Conservation (phyloP, 306 rosid species). For the Fragaria vesca region DNA sequence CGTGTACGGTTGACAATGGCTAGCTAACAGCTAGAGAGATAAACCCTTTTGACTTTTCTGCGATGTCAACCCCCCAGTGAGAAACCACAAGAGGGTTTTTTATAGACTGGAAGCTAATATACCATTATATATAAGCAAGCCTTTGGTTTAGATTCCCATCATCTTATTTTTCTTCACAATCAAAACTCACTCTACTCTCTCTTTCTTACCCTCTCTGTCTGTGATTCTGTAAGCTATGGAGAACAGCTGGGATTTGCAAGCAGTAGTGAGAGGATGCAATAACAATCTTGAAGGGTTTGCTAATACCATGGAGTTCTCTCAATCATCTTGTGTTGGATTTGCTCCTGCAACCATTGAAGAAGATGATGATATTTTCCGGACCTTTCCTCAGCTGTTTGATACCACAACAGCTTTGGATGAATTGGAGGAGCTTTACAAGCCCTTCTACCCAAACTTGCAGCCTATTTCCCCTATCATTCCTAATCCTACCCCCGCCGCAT, state of each 20-base stretch:
- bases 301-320: constrained; percentile 17
- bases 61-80: constrained; percentile 48
- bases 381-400: constrained; percentile 50
- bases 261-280: constrained; percentile 62
- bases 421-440: constrained; percentile 58
- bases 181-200: constrained; percentile 16
- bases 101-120: background rate
- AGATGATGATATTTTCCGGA: constrained; percentile 29
- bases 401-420: constrained; percentile 45
- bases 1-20: constrained; percentile 5
- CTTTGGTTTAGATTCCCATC: constrained; percentile 27
- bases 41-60: constrained; percentile 38
- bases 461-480: constrained; percentile 38
- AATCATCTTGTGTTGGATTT: constrained; percentile 10
- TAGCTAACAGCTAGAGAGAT: too few species aligned
- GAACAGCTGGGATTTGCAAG: constrained; percentile 81
- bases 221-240: constrained; percentile 36
- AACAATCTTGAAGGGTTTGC: constrained; percentile 18
- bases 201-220: background rate
- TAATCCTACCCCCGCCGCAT: constrained; percentile 24
- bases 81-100: constrained; percentile 17
- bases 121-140: constrained; percentile 24
- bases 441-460: constrained; percentile 49
- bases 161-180: constrained; percentile 21
- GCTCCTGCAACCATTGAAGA: constrained; percentile 31